Evolutionary conservation across 2,329 filamentous ascomycete species (phyloP), one percentile per base, ranked within the genome.

Genomic region (Phaeophleospora eucalypticola): DNA sequence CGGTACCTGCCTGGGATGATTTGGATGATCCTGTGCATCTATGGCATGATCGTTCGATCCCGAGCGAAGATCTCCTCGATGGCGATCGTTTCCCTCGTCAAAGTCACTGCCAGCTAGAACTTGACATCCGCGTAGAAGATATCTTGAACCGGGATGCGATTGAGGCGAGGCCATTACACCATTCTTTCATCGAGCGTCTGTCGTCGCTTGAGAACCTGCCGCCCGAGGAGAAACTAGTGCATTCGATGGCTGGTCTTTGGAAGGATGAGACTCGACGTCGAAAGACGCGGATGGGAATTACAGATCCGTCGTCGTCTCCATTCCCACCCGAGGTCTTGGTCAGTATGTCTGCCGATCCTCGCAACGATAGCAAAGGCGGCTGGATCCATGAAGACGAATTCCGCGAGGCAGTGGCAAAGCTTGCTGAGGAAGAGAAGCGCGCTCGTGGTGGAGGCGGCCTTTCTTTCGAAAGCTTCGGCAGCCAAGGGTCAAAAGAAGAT

Each of bases 341-440:
- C 3, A 88, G 89, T 2, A 94, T 97, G 83, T 95, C 89, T 33
- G 89, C 89, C 4, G 86, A 93, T 65, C 74, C 82, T 24, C 79
- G 89, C 43, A 78, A 87, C 49, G 80, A 81, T 2, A 78, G 83
- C 33, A 75, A 81, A n/a, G 81, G 82, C n/a, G 84, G 82, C 0
- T 98, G 93, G 91, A 85, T 96, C 45, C 90, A 96, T 57, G 91
- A 97, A 64, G 83, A 88, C 38, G 90, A 95, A 61, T 91, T 85
- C 61, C 75, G 81, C 24, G 72, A 82, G 36, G 76, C 86, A 57
- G 72, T 95, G 2, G 67, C 72, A 21, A 70, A 78, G 19, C 73
- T 94, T 18, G 79, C 87, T 7, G 63, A 70, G 1, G 74, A 84
- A 18, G 89, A 96, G 63, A 77, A 72, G 49, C 67, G 68, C 4